Percentiles rank a stretch among this genome's conserved stretches.
These are phyloP conservation scores for Parastagonospora avenae DNA, from an alignment of 2,329 filamentous ascomycete genomes.

Conservation along the genomic window DNA sequence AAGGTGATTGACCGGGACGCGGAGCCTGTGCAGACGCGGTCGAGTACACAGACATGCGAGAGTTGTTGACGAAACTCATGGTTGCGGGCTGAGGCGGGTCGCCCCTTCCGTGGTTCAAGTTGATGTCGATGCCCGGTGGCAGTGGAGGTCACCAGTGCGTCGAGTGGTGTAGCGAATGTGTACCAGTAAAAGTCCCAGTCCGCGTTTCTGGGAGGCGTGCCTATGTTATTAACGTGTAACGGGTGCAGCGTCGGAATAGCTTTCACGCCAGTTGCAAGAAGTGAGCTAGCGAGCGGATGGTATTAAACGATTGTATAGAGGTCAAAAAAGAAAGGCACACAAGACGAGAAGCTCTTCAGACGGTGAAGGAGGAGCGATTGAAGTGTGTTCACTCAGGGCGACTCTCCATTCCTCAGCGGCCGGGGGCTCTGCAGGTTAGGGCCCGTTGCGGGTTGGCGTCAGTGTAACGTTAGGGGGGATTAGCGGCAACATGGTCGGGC, in stretches of 20 bases:
- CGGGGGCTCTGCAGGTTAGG: conserved; percentile 10
- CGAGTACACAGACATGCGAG: conserved; percentile 66
- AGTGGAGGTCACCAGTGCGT: conserved; percentile 3
- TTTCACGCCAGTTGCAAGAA: conserved; percentile 1
- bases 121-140: conserved; percentile 11
- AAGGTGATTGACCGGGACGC: conserved; percentile 65
- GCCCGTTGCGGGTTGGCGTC: conserved; percentile 15
- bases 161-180: conserved; percentile 22
- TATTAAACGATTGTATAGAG: conserved; percentile 37
- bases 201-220: conserved; percentile 4
- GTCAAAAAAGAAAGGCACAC: conserved; percentile 26
- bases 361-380: conserved; percentile 12
- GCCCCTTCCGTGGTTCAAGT: conserved; percentile 22
- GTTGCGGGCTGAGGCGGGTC: conserved; percentile 30
- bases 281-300: conserved; percentile 20
- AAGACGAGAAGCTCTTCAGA: conserved; percentile 15
- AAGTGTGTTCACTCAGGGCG: conserved; percentile 26
- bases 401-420: conserved; percentile 27
- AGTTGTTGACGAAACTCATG: conserved; percentile 60
- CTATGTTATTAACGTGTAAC: conserved; percentile 9
- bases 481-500: conserved; percentile 10
- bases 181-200: conserved; percentile 7
- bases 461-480: conserved; percentile 16
- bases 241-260: conserved; percentile 1
- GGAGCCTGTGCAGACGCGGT: conserved; percentile 63